Evolutionary conservation across 345 rosid genomes (phyloP), one percentile per base, ranked within the genome.

Genomic region (Arabis hirsuta): DNA sequence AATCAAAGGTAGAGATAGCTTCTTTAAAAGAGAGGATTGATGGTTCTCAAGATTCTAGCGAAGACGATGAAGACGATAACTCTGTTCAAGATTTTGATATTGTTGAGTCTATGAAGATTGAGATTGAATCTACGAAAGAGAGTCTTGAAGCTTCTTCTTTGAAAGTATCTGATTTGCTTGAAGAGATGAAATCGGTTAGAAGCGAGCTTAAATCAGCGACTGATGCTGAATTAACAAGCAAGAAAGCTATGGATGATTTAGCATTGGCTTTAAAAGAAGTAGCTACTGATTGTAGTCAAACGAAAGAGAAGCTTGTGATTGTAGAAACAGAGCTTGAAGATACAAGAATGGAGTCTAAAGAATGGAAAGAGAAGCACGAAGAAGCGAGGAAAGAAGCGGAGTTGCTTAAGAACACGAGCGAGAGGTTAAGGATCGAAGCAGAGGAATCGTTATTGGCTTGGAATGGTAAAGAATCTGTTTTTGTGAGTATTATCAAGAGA

Each of bases 191-290:
- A 26, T 36, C 47, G 57, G 75, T 90, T 5, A 84, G 73, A 68
- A 75, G 12, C 44, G 88, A 88, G 65, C 64, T 91, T 65, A 85
- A 82, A 34, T 56, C 62, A 14, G 84, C 91, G 0, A 79, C 56
- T 0, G 84, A 78, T 45, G 98, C 90, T 0, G 99, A 95, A 65
- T 87, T 80, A 66, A 88, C 87, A 16, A 85, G 84, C 85, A 84
- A 83, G 84, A 90, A 83, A 76, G 99, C 96, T 9, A 81, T 91
- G 94, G 99, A 95, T 62, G 96, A 82, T 77, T 68, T 91, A 31
- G 99, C 96, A 1, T 42, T 86, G 5, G 99, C 88, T 3, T 75
- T 95, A 52, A 83, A 82, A 67, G 99, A 95, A 76, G 99, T 95
- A 0, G 91, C 86, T 10, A 77, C 85, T 1, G 92, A 95, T 32